Conservation (phyloP, 305 asterid genomes). For the Fraxinus platypoda region DNA sequence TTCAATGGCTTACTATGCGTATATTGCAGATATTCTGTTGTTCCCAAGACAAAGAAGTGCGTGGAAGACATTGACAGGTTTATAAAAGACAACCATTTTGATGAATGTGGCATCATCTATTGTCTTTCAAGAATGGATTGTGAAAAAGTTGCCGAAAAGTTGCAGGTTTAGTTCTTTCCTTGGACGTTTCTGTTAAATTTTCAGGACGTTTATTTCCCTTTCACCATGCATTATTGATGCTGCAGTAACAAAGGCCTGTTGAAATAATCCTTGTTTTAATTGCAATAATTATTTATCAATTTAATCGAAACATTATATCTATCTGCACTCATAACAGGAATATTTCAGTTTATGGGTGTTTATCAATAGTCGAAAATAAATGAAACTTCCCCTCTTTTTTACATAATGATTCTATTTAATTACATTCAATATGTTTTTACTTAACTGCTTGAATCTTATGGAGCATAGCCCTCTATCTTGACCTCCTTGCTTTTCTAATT, state of each 20-base stretch:
- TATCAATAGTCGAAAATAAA: not conserved
- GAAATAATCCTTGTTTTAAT: conserved; percentile 15
- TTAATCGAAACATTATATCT: not conserved
- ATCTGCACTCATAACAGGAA: conserved; percentile 12
- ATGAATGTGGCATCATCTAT: conserved; percentile 92
- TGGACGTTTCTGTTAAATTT: conserved; percentile 23
- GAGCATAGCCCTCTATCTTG: conserved; percentile 3
- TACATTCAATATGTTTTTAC: not conserved
- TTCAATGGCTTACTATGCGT: conserved; percentile 31
- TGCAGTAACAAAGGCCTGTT: not conserved
- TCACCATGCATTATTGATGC: conserved; percentile 15
- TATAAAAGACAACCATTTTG: conserved; percentile 74
- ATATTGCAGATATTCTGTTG: conserved; percentile 82
- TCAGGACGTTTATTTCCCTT: not conserved
- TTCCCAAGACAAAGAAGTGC: conserved; percentile 90
- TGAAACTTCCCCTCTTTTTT: not conserved
- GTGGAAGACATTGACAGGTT: conserved; percentile 78
- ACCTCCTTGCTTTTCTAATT: not conserved
- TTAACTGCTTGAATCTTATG: not conserved
- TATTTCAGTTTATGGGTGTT: not conserved
- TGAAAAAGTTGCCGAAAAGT: conserved; percentile 87
- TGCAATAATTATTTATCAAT: not conserved
- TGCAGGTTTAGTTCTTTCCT: conserved; percentile 55
- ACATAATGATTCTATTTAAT: not conserved
- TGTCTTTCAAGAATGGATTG: conserved; percentile 98